These are phyloP conservation scores for Pichia eremophila DNA, from an alignment of 805 yeast species.

Conservation along the genomic window DNA sequence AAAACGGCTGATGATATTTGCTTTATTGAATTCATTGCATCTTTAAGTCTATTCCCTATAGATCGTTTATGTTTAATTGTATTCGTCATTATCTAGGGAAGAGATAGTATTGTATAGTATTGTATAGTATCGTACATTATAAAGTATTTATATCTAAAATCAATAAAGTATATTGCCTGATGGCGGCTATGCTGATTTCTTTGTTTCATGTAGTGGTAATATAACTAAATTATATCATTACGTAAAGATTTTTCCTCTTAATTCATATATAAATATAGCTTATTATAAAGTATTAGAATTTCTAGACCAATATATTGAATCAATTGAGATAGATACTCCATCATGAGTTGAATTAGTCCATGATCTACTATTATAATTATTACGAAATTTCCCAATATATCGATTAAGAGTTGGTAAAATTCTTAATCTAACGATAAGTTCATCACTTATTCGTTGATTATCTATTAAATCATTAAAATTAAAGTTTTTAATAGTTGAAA, in stretches of 20 bases:
- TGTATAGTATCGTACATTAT: no score
- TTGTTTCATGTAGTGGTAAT: no score
- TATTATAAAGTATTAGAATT: neutral
- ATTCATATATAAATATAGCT: no score
- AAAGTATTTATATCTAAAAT: no score
- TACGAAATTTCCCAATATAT: constrained; percentile 57
- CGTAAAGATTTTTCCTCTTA: no score
- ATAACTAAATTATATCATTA: no score
- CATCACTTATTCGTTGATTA: constrained; percentile 28
- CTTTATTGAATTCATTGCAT: constrained; percentile 4
- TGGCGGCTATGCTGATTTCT: no score
- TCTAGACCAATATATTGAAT: constrained; percentile 40
- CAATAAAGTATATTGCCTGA: no score
- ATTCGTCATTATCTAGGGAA: neutral
- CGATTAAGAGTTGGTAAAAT: constrained; percentile 59
- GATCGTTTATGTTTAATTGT: constrained; percentile 3
- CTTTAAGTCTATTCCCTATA: neutral
- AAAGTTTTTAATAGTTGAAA: constrained; percentile 1
- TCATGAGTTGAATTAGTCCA: constrained; percentile 62
- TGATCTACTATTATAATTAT: constrained; percentile 64
- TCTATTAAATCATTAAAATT: constrained; percentile 31
- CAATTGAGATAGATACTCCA: constrained; percentile 66
- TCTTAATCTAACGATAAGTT: constrained; percentile 47
- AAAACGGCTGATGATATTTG: constrained; percentile 6
- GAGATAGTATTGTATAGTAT: no score